These are phyloP conservation scores for Pestalotiopsis sp. DNA, from an alignment of 2,329 filamentous ascomycete genomes.

Conservation along the genomic window DNA sequence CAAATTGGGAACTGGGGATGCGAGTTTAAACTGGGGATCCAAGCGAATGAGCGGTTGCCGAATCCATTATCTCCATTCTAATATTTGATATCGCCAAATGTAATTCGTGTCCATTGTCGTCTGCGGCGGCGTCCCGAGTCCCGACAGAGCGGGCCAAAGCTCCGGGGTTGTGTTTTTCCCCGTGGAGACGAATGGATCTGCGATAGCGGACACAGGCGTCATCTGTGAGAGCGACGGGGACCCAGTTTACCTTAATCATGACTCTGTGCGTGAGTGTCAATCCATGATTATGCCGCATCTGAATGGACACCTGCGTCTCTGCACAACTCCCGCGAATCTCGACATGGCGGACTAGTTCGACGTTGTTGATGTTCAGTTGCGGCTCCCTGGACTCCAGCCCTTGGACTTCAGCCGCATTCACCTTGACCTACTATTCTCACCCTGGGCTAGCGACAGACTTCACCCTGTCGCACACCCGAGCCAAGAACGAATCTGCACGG, in stretches of 20 bases:
- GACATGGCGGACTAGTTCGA: not conserved
- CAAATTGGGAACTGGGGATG: not conserved
- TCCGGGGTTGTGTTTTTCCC: constrained; percentile 13
- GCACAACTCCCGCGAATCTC: not conserved
- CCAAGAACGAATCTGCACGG: not conserved
- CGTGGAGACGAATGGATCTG: constrained; percentile 6
- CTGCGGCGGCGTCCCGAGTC: not conserved
- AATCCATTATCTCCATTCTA: not conserved
- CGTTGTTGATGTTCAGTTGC: not conserved
- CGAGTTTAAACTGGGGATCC: not conserved
- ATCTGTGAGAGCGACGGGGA: not conserved
- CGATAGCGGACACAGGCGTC: not conserved
- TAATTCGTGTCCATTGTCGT: not conserved
- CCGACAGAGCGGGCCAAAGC: not conserved
- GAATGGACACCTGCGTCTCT: no score
- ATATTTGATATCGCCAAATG: constrained; percentile 1
- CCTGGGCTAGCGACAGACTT: no score
- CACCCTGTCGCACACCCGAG: not conserved
- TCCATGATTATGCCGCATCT: no score
- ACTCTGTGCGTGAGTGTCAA: not conserved
- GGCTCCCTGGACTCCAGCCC: not conserved
- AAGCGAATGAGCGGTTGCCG: not conserved
- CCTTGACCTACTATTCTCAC: no score
- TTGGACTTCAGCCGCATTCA: not conserved
- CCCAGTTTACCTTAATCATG: not conserved